Conservation (phyloP, 2,329 filamentous ascomycete genomes). For the Pseudogymnoascus sp. region DNA sequence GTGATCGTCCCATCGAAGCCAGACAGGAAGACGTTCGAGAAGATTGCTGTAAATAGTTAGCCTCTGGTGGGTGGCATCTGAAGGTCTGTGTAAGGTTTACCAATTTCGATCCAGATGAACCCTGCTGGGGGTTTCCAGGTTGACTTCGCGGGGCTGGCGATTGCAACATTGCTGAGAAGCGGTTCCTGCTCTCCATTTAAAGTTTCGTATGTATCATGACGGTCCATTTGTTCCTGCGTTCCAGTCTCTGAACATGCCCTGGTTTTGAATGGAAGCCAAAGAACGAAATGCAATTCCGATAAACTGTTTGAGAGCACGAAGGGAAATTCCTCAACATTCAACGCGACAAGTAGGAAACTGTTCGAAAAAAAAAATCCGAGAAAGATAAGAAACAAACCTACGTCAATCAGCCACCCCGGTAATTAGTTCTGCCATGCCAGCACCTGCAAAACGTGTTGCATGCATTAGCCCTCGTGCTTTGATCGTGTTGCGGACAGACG, state of each 20-base stretch:
- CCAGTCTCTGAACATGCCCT: background rate
- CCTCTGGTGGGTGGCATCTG: background rate
- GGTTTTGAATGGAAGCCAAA: background rate
- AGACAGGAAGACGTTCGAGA: constrained; percentile 58
- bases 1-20: constrained; percentile 69
- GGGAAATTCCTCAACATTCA: background rate
- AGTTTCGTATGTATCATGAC: background rate
- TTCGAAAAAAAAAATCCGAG: background rate
- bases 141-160: background rate
- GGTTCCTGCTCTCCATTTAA: background rate
- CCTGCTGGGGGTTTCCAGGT: constrained; percentile 43
- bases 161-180: background rate
- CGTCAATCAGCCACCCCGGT: background rate
- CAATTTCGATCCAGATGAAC: constrained; percentile 53
- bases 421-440: background rate
- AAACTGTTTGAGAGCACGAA: background rate
- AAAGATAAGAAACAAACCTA: background rate
- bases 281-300: background rate
- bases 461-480: background rate
- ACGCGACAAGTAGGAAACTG: background rate
- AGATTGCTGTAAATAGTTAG: constrained; percentile 39
- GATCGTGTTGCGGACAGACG: background rate
- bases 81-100: constrained; percentile 21
- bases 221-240: background rate
- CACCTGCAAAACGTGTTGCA: background rate